Conservation (phyloP, 1,284 basidiomycete species). For the Rugosomyces carneus region DNA sequence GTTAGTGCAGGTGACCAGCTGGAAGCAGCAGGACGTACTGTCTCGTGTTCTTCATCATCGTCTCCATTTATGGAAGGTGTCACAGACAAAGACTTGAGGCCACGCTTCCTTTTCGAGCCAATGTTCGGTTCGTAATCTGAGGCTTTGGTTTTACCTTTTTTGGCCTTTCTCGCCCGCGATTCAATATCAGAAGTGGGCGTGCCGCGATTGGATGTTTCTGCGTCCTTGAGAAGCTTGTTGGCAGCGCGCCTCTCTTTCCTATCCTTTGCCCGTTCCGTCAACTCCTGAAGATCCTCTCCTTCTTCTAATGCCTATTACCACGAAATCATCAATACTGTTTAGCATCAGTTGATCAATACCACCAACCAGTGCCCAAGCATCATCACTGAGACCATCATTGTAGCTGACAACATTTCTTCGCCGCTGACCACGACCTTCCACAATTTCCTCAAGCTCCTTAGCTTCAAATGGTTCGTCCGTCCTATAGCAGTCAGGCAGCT, state of each 20-base stretch:
- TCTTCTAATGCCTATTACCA: constrained; percentile 70
- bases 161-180: constrained; percentile 51
- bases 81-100: constrained; percentile 67
- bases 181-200: constrained; percentile 62
- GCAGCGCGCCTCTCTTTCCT: constrained; percentile 55
- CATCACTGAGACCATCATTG: constrained; percentile 91
- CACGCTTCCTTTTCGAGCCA: constrained; percentile 63
- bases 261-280: constrained; percentile 56
- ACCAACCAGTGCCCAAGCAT: constrained; percentile 81
- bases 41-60: constrained; percentile 62
- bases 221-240: constrained; percentile 47
- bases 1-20: not conserved
- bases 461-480: constrained; percentile 74
- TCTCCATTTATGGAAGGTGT: constrained; percentile 71
- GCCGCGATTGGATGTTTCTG: constrained; percentile 45
- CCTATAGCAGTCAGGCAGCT: constrained; percentile 91
- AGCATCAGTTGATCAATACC: constrained; percentile 17
- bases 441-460: constrained; percentile 60
- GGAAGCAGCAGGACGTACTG: constrained; percentile 36
- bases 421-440: constrained; percentile 82
- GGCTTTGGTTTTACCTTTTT: constrained; percentile 61
- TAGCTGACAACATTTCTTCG: constrained; percentile 85
- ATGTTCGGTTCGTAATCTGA: constrained; percentile 42
- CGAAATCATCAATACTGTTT: constrained; percentile 2
- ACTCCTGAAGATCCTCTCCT: constrained; percentile 79